Base-by-base conservation (phyloP, 2,329 filamentous ascomycete species). In the Claviceps sp. region DNA sequence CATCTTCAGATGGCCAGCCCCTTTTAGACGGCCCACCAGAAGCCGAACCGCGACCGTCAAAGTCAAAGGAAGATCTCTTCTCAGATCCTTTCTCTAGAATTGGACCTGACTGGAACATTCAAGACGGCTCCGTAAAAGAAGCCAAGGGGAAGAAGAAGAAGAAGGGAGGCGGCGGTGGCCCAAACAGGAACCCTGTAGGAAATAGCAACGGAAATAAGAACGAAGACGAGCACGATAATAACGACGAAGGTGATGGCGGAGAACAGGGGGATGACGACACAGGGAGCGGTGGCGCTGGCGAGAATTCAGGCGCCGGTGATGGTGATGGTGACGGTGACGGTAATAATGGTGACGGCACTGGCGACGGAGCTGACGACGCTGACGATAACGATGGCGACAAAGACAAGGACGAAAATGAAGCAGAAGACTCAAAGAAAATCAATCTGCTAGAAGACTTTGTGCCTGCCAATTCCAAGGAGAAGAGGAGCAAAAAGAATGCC, bases 401-500 rank as follows among this genome's bases (percentile, higher is more conserved):
- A n/a, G 54, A 55, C 38, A 49, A 61, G 22, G 68, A 64, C 45
- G 62, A 63, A 14, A 62, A 64, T 41, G 68, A 62, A 18, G 65
- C 58, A 8, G 67, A 61, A n/a, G 68, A 68, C 42, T 68, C 68
- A 18, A 67, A 66, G n/a, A 57, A 57, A 26, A 66, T 65, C 48
- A 66, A 69, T 43, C 64, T 66, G 20, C 67, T 62, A 64, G 62
- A 55, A 13, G 55, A 54, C 16, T 61, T 65, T 36, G 43, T 59
- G 20, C 50, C 59, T 3, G 50, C 58, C 14, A 62, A 62, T 48
- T 52, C 62, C 42, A 77, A 72, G 60, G 72, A 70, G 59, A 75
- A 73, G 58, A 68, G 63, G 51, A 62, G 54, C 24, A 58, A 62
- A 50, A 63, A 61, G 18, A 55, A 58, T 26, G 56, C 56, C 11